A percentile compares a stretch with the other conserved stretches of the same genome.
phyloP scores from a whole-genome alignment of 2,329 filamentous ascomycete species.

The Colletotrichum sp. region DNA sequence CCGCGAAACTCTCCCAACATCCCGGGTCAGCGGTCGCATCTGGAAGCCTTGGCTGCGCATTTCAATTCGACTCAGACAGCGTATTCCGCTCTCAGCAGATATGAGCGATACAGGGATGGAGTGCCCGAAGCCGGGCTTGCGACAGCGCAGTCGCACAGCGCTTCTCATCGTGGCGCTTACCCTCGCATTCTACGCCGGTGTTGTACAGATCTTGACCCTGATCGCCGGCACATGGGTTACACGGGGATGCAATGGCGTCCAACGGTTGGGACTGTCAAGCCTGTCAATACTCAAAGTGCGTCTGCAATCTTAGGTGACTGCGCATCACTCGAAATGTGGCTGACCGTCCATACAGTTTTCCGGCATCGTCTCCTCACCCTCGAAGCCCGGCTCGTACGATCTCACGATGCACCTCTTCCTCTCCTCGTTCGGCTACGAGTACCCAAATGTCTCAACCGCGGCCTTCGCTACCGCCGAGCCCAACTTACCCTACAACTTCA shows the following conservation, averaged over 20 bases:
- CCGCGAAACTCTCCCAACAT: background rate
- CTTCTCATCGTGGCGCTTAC: background rate
- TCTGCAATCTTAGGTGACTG: too few species aligned
- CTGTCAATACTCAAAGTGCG: slow-evolving; percentile 1
- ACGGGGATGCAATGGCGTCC: background rate
- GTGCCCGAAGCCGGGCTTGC: too few species aligned
- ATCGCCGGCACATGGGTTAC: slow-evolving; percentile 8
- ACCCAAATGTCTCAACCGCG: background rate
- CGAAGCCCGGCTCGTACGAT: background rate
- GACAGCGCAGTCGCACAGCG: background rate
- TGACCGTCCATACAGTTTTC: background rate
- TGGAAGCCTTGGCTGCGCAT: background rate
- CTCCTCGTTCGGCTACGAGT: slow-evolving; percentile 15
- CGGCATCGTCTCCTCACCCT: slow-evolving; percentile 5
- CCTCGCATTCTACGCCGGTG: background rate
- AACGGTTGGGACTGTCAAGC: background rate
- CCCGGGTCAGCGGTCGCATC: background rate
- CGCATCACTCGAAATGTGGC: background rate
- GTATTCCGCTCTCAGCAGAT: too few species aligned
- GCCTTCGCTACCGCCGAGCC: background rate
- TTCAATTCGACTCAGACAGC: background rate
- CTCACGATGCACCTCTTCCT: slow-evolving; percentile 18
- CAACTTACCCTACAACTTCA: slow-evolving; percentile 6
- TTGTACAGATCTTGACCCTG: slow-evolving; percentile 1
- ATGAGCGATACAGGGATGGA: too few species aligned